phyloP scores from a whole-genome alignment of 345 rosid genomes.

The Eutrema japonicum region DNA sequence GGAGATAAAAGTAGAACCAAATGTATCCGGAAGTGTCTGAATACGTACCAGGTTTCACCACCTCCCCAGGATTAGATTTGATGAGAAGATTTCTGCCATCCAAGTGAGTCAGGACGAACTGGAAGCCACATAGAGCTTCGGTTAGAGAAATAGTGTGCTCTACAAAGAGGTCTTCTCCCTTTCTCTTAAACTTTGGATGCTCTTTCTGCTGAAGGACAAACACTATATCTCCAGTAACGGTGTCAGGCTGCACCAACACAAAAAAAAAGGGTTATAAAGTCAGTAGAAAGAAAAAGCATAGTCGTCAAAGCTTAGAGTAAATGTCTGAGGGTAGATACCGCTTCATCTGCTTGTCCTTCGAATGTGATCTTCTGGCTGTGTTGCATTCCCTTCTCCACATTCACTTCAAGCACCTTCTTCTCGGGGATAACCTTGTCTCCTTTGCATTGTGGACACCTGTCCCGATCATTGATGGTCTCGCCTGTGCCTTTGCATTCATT shows the following conservation, averaged over 20 bases:
- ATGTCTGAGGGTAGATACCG: constrained; percentile 47
- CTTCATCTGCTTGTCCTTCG: constrained; percentile 93
- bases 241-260: constrained; percentile 69
- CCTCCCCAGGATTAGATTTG: constrained; percentile 84
- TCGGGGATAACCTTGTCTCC: constrained; percentile 83
- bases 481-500: constrained; percentile 96
- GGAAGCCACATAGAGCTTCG: constrained; percentile 93
- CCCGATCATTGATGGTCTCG: constrained; percentile 70
- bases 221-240: constrained; percentile 82
- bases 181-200: constrained; percentile 80
- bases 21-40: not conserved
- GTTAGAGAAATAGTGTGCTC: constrained; percentile 81
- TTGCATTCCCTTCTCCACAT: constrained; percentile 97
- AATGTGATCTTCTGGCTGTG: constrained; percentile 83
- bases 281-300: not conserved
- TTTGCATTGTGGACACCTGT: constrained; percentile 80
- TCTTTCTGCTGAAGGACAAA: constrained; percentile 89
- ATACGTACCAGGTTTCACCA: constrained; percentile 77
- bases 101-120: constrained; percentile 72
- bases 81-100: constrained; percentile 87
- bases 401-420: constrained; percentile 85
- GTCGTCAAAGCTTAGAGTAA: not conserved
- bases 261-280: not conserved
- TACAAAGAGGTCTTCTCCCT: constrained; percentile 82
- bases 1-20: not conserved